These are phyloP conservation scores for Metschnikowia santaceciliae DNA, from an alignment of 805 yeast species.

Conservation along the genomic window DNA sequence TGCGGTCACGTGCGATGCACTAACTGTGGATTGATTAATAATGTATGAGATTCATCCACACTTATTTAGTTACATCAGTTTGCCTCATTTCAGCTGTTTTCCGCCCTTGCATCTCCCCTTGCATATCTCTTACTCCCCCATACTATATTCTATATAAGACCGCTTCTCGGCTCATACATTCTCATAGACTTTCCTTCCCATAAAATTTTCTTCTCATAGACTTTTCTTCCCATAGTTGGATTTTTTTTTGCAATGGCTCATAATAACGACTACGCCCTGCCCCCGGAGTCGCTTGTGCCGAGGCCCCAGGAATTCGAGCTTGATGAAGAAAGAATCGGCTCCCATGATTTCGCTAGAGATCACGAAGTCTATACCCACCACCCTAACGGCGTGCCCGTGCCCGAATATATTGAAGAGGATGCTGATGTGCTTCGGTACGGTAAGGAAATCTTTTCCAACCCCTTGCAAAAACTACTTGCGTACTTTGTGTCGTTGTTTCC, in stretches of 20 bases:
- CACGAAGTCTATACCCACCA: constrained; percentile 9
- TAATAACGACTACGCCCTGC: background rate
- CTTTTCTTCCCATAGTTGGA: background rate
- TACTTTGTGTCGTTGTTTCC: constrained; percentile 74
- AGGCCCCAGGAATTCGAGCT: constrained; percentile 16
- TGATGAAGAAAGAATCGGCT: constrained; percentile 11
- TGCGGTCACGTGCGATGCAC: constrained; percentile 21
- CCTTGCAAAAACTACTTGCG: constrained; percentile 32
- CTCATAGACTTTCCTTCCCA: background rate
- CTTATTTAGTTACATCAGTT: background rate
- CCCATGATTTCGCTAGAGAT: constrained; percentile 19
- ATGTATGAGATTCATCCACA: constrained; percentile 3
- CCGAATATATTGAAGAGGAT: constrained; percentile 33
- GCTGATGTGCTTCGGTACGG: constrained; percentile 34
- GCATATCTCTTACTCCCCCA: background rate
- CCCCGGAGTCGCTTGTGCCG: constrained; percentile 13
- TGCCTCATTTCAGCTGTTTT: background rate
- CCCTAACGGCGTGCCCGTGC: constrained; percentile 23
- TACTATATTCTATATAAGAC: background rate
- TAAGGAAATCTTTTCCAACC: constrained; percentile 29
- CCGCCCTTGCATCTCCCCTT: background rate
- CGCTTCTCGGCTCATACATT: background rate
- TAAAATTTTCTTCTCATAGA: background rate
- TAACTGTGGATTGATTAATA: constrained; percentile 21
- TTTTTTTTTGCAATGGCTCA: background rate